A percentile compares a stretch with the other conserved stretches of the same genome.
Evolutionary conservation across 1,139 yeast species (phyloP).

Genomic region (Wickerhamiella pararugosa): DNA sequence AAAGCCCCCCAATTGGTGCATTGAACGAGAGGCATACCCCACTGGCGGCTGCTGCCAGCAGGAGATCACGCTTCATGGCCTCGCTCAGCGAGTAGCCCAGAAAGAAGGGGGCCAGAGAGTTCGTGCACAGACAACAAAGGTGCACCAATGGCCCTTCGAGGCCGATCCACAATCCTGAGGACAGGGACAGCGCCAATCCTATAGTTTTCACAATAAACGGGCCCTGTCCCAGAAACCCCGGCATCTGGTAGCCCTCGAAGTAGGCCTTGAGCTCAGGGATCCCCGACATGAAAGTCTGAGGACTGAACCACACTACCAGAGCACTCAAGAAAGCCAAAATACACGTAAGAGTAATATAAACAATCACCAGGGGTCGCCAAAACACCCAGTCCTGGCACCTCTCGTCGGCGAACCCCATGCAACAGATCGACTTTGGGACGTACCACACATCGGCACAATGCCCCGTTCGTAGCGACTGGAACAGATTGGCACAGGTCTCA

Average conservation of each 20-base stretch:
- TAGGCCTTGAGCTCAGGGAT: conserved; percentile 54
- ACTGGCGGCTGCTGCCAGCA: conserved; percentile 24
- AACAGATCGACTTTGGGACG: conserved; percentile 27
- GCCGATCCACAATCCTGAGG: conserved; percentile 82
- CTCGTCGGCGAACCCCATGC: conserved; percentile 21
- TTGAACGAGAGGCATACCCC: conserved; percentile 57
- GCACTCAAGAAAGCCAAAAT: conserved; percentile 25
- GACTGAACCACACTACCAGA: conserved; percentile 27
- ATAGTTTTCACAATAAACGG: conserved; percentile 36
- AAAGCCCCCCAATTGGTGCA: conserved; percentile 51
- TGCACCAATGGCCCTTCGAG: conserved; percentile 92
- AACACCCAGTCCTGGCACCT: conserved; percentile 27
- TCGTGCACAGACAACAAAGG: conserved; percentile 57
- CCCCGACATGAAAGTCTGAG: conserved; percentile 45
- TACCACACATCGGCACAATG: conserved; percentile 30
- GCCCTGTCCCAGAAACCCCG: conserved; percentile 33
- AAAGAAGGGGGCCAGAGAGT: conserved; percentile 25
- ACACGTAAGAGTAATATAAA: conserved; percentile 27
- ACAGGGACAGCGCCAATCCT: conserved; percentile 50
- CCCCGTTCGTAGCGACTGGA: conserved; percentile 46
- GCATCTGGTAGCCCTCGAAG: conserved; percentile 42
- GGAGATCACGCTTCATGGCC: conserved; percentile 31
- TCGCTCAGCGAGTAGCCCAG: conserved; percentile 17
- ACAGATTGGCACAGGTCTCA: conserved; percentile 47
- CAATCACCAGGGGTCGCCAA: conserved; percentile 21